phyloP scores from a whole-genome alignment of 148 eudicot genomes.

The Bassia scoparia region DNA sequence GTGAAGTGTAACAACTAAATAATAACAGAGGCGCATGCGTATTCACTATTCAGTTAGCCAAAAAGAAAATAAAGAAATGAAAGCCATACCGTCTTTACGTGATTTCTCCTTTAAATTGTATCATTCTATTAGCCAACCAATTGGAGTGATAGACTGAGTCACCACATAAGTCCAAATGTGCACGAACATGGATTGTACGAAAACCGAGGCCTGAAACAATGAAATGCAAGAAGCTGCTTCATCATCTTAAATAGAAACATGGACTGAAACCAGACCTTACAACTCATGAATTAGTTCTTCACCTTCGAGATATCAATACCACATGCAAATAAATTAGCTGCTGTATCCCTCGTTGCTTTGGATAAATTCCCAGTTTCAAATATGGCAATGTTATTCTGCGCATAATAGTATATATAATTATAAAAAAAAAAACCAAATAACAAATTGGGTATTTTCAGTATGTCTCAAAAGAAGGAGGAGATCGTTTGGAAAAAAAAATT shows the following conservation, averaged over 20 bases:
- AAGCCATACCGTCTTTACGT: constrained; percentile 61
- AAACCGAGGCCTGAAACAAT: constrained; percentile 71
- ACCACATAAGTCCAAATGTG: constrained; percentile 97
- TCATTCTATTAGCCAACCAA: constrained; percentile 98
- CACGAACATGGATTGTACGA: constrained; percentile 99
- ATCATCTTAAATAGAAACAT: constrained; percentile 5
- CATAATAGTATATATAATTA: constrained; percentile 12
- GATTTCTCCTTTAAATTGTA: constrained; percentile 99
- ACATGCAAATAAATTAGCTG: constrained; percentile 92
- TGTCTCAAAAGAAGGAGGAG: too few species aligned
- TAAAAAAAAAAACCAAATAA: too few species aligned
- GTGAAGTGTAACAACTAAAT: too few species aligned
- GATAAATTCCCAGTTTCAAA: constrained; percentile 69
- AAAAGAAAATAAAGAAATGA: constrained; percentile 4
- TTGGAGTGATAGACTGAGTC: constrained; percentile 90
- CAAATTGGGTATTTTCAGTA: not conserved
- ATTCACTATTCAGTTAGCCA: too few species aligned
- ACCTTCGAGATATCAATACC: constrained; percentile 92
- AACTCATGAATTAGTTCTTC: not conserved
- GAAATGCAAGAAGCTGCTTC: constrained; percentile 9
- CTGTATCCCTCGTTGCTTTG: constrained; percentile 81
- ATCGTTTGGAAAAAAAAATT: too few species aligned
- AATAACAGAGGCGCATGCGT: too few species aligned
- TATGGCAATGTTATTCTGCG: constrained; percentile 92
- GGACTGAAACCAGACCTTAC: constrained; percentile 2